Percentiles rank a stretch among this genome's conserved stretches.
Conservation (phyloP, 176 grass and related monocot species). For the Alloteropsis semialata region DNA sequence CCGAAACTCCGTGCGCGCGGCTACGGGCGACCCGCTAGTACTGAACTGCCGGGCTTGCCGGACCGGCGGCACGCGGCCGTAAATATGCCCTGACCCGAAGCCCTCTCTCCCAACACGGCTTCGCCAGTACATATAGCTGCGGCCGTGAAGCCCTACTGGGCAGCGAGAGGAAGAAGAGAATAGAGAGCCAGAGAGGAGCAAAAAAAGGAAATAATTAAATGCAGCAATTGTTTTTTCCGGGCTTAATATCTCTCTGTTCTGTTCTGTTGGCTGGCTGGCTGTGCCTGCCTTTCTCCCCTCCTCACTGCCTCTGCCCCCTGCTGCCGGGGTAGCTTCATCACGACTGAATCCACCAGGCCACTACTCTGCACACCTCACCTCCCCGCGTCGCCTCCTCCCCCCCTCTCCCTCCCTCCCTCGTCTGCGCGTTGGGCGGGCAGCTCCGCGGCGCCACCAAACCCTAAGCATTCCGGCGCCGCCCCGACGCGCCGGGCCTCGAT, state of each 20-base stretch:
- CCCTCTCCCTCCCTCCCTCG: no score
- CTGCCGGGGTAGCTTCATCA: constrained; percentile 50
- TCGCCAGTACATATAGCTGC: background rate
- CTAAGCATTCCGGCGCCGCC: constrained; percentile 2
- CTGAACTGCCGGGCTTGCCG: background rate
- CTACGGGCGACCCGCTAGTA: no score
- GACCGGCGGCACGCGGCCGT: constrained; percentile 9
- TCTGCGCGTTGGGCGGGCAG: constrained; percentile 7
- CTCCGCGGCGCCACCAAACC: constrained; percentile 32
- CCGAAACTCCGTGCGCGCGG: constrained; percentile 25
- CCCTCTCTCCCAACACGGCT: background rate
- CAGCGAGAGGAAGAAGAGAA: background rate
- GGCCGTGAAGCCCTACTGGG: background rate
- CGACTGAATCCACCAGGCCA: constrained; percentile 45
- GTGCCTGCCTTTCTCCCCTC: background rate
- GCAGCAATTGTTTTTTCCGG: background rate
- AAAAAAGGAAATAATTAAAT: background rate
- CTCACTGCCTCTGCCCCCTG: background rate
- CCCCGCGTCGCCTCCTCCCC: constrained; percentile 2
- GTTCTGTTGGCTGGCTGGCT: background rate
- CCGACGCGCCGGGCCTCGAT: constrained; percentile 14
- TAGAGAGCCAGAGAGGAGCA: background rate
- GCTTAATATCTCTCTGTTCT: background rate
- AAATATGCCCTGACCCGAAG: background rate
- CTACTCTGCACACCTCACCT: constrained; percentile 2